Evolutionary conservation across 2,329 filamentous ascomycete species (phyloP), one percentile per base, ranked within the genome.

Genomic region (Cladophialophora psammophila): DNA sequence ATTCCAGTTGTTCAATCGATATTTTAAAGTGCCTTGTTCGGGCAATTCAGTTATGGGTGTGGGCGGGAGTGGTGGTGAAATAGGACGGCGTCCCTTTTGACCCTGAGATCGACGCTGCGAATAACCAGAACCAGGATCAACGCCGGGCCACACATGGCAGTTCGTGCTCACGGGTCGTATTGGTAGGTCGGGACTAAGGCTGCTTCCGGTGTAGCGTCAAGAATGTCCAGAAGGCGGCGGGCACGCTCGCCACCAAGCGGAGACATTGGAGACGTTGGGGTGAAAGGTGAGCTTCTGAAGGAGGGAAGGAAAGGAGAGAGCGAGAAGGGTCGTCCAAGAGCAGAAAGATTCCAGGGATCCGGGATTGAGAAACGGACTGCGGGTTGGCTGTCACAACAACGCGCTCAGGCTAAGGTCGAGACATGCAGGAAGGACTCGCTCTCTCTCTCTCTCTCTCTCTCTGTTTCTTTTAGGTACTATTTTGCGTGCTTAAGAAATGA

Each of bases 81-180:
- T 52, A 5, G 58, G 48, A 18, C 58, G 58, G 32, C 58, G 58
- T 50, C 35, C 52, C 10, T 48, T 48, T 18, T 32, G 45, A 10
- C 59, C 20, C 45, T 32, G 52, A 32, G 59, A 65, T 65, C 65
- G 62, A 63, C 64, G 55, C 55, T 63, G 64, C 54, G 56, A 62
- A 65, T 58, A 65, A 42, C 68, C 64, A 65, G 35, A 63, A 65
- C 64, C 45, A 69, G 65, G 64, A 65, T 57, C 59, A 69, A 61
- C 62, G 61, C 68, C 68, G 65, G 65, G 55, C 68, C 65, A 69
- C 68, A 67, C 68, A 65, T 68, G 45, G 66, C 62, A 65, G 53
- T 63, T 62, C 40, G 63, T 62, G 50, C 64, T 54, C n/a, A 61
- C 48, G 20, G 34, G 68, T 64, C 65, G 62, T 59, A 65, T 67